phyloP scores from a whole-genome alignment of 2,329 filamentous ascomycete species.

The Pyrenophora tritici-repentis region DNA sequence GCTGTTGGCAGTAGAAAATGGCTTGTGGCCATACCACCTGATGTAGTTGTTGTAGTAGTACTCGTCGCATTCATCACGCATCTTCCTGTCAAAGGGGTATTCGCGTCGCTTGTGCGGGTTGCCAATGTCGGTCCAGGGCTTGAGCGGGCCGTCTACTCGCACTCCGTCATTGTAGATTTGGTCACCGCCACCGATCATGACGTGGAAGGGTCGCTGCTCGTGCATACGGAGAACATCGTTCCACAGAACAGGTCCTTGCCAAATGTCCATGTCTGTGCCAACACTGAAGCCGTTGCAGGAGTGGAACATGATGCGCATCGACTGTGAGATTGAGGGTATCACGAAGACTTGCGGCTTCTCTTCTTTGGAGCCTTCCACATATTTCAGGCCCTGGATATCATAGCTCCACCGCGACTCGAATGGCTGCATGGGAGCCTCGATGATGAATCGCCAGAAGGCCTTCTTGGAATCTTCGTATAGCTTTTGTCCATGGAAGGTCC shows the following conservation, averaged over 20 bases:
- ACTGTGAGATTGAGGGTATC: constrained; percentile 64
- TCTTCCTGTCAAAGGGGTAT: constrained; percentile 67
- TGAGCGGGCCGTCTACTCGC: constrained; percentile 79
- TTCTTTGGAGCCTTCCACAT: constrained; percentile 55
- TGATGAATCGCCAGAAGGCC: constrained; percentile 64
- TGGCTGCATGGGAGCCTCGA: constrained; percentile 67
- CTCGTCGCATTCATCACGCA: constrained; percentile 63
- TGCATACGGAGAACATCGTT: constrained; percentile 68
- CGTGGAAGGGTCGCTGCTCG: constrained; percentile 63
- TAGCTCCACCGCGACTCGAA: constrained; percentile 83
- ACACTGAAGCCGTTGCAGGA: constrained; percentile 72
- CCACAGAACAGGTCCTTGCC: constrained; percentile 67
- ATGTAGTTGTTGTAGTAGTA: constrained; percentile 68
- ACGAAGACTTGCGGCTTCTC: constrained; percentile 53
- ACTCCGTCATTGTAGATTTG: constrained; percentile 82
- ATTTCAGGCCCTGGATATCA: constrained; percentile 68
- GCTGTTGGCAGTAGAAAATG: constrained; percentile 63
- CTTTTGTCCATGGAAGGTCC: constrained; percentile 56
- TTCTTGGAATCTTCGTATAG: constrained; percentile 64
- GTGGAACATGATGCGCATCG: constrained; percentile 72
- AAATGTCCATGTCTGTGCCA: constrained; percentile 66
- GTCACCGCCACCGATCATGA: constrained; percentile 87
- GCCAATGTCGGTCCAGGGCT: constrained; percentile 64
- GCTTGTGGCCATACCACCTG: constrained; percentile 71
- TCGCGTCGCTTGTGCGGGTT: constrained; percentile 65